Conservation (phyloP, 441 rosid genomes). For the Erodium chrysanthum region DNA sequence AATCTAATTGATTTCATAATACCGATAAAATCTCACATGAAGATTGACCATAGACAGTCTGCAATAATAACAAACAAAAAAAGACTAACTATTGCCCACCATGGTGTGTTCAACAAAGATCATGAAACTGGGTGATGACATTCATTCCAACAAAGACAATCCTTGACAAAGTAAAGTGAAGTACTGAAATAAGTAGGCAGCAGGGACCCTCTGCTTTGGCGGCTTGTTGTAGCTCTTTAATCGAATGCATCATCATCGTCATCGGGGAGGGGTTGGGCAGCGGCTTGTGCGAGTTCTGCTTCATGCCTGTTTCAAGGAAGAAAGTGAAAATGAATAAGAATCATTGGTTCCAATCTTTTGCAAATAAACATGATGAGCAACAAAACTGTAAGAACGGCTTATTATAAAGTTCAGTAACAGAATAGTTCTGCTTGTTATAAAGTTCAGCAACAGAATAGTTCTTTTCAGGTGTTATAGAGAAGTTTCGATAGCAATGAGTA, state of each 20-base stretch:
- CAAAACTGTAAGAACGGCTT: not conserved
- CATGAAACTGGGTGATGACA: not conserved
- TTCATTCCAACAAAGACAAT: too few species aligned
- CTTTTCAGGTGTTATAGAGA: too few species aligned
- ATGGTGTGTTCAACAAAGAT: too few species aligned
- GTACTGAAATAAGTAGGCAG: not conserved
- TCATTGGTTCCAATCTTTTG: not conserved
- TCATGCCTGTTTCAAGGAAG: conserved; percentile 42
- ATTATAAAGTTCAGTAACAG: too few species aligned
- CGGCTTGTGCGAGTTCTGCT: conserved; percentile 59
- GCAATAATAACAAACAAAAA: too few species aligned
- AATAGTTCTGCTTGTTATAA: too few species aligned
- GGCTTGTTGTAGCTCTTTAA: conserved; percentile 23
- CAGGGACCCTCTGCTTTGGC: not conserved
- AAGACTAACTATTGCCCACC: too few species aligned
- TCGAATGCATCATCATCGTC: conserved; percentile 69
- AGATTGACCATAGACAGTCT: too few species aligned
- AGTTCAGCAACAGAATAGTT: too few species aligned
- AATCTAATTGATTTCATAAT: too few species aligned
- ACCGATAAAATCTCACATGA: too few species aligned
- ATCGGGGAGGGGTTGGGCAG: conserved; percentile 58
- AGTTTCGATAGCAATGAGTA: too few species aligned
- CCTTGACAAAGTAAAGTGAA: conserved; percentile 18
- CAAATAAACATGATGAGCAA: not conserved
- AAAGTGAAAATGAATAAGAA: not conserved